Evolutionary conservation across 192 early-diverging fungal genomes (phyloP).

Genomic region (Podila horticola): DNA sequence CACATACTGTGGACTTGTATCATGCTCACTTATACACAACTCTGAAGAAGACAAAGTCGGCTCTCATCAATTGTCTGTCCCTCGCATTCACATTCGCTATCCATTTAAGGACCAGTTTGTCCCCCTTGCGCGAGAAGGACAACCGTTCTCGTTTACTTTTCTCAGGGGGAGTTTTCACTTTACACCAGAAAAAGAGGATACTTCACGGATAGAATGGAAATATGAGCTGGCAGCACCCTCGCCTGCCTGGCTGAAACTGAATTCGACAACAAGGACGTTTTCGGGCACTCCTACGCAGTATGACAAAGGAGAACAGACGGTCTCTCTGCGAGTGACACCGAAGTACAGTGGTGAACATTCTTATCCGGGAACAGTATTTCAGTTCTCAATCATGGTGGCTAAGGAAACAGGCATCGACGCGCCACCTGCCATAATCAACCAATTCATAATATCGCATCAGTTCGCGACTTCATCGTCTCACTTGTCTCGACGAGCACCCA

Average conservation of each 20-base stretch:
- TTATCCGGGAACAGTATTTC: too few relatives aligned
- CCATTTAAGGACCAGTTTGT: too few relatives aligned
- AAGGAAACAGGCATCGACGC: background rate
- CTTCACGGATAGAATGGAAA: background rate
- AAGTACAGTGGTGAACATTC: background rate
- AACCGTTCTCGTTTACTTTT: too few relatives aligned
- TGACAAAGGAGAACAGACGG: slow-evolving; percentile 4
- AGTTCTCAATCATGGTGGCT: slow-evolving; percentile 1
- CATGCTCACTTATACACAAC: too few relatives aligned
- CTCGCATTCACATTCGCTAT: too few relatives aligned
- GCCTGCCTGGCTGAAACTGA: slow-evolving; percentile 3
- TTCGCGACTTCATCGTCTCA: background rate
- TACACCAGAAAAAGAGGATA: background rate
- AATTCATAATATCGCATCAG: background rate
- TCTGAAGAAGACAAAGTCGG: too few relatives aligned
- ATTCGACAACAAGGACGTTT: slow-evolving; percentile 5
- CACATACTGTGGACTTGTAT: too few relatives aligned
- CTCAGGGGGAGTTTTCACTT: background rate
- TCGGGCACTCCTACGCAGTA: slow-evolving; percentile 2
- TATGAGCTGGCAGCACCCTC: slow-evolving; percentile 1
- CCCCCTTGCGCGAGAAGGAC: too few relatives aligned
- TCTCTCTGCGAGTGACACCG: background rate
- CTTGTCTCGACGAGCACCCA: background rate
- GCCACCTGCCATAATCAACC: background rate
- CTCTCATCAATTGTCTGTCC: too few relatives aligned